phyloP scores from a whole-genome alignment of 805 yeast species.

The Kluyveromyces lactis region DNA sequence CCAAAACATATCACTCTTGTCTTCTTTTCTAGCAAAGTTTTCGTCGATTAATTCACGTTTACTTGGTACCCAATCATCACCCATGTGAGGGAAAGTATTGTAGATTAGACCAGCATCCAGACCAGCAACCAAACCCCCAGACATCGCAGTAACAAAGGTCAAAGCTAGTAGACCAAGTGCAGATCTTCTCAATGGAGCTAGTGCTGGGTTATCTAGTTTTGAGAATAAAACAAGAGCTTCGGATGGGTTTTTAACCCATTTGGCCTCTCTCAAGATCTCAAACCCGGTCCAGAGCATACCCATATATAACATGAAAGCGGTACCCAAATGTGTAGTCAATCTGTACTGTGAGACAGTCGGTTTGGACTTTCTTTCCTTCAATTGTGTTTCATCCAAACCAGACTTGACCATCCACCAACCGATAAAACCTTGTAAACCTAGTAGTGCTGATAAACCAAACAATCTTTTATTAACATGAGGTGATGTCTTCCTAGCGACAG shows the following conservation, averaged over 20 bases:
- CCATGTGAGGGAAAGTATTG: slow-evolving; percentile 96
- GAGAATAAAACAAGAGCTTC: slow-evolving; percentile 46
- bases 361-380: slow-evolving; percentile 74
- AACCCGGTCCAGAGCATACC: slow-evolving; percentile 89
- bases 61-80: slow-evolving; percentile 71
- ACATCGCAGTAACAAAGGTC: slow-evolving; percentile 86
- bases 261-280: slow-evolving; percentile 67
- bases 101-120: slow-evolving; percentile 95
- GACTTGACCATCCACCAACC: slow-evolving; percentile 99
- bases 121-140: slow-evolving; percentile 98
- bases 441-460: slow-evolving; percentile 60
- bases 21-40: slow-evolving; percentile 56
- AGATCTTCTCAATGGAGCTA: slow-evolving; percentile 48
- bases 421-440: slow-evolving; percentile 90
- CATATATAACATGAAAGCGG: slow-evolving; percentile 80
- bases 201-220: slow-evolving; percentile 51
- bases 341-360: slow-evolving; percentile 98
- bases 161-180: slow-evolving; percentile 53
- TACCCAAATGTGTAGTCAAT: slow-evolving; percentile 86
- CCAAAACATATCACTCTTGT: slow-evolving; percentile 75
- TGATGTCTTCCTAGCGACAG: slow-evolving; percentile 56
- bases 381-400: slow-evolving; percentile 75
- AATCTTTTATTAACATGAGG: slow-evolving; percentile 59
- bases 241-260: slow-evolving; percentile 58
- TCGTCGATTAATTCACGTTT: slow-evolving; percentile 71